These are phyloP conservation scores for Syzygium aqueum DNA, from an alignment of 345 rosid species.

Conservation along the genomic window DNA sequence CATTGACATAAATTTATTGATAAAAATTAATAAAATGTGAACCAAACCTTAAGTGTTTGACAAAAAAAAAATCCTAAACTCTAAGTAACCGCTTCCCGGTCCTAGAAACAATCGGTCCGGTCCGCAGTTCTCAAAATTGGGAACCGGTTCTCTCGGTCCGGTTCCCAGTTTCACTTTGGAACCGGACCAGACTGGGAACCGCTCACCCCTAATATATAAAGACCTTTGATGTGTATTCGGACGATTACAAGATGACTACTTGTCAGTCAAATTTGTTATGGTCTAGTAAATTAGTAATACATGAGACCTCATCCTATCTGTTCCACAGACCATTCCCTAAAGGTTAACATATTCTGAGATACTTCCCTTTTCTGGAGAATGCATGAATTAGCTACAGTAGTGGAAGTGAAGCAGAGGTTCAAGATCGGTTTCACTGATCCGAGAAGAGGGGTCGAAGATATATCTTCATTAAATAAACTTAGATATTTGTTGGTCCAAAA, in stretches of 20 bases:
- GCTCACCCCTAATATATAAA: too few relatives aligned
- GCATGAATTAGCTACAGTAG: background rate
- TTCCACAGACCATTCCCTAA: background rate
- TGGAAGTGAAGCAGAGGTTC: background rate
- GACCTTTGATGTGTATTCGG: background rate
- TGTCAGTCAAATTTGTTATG: background rate
- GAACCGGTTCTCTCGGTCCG: too few relatives aligned
- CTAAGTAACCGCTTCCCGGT: too few relatives aligned
- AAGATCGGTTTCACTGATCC: background rate
- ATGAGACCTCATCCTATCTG: background rate
- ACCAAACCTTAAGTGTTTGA: too few relatives aligned
- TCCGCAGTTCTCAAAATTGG: too few relatives aligned
- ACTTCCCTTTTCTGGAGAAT: background rate
- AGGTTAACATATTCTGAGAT: background rate
- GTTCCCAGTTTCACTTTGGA: too few relatives aligned
- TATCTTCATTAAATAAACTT: background rate
- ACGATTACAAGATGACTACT: background rate
- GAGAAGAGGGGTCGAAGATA: background rate
- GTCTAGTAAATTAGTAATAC: background rate
- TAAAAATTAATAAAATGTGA: too few relatives aligned
- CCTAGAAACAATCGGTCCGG: too few relatives aligned
- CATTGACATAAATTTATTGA: too few relatives aligned
- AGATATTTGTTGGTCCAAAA: background rate
- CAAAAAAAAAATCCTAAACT: too few relatives aligned
- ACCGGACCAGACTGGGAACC: too few relatives aligned